Percentiles rank a stretch among this genome's conserved stretches.
Conservation (phyloP, 2,329 filamentous ascomycete species). For the Dothidotthia symphoricarpi region DNA sequence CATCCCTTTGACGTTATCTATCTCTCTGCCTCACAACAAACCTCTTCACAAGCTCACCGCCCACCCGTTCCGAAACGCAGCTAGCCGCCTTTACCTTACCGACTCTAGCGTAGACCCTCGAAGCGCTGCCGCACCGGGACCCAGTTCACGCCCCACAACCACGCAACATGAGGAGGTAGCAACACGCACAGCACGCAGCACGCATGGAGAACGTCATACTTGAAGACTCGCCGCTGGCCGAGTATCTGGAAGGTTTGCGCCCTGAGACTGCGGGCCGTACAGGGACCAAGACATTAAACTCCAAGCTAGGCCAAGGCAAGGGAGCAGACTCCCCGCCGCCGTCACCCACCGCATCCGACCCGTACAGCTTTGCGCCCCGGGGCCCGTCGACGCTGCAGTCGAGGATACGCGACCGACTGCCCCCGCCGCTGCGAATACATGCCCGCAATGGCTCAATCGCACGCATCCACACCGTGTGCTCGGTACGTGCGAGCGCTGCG, state of each 20-base stretch:
- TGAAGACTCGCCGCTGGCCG: conserved; percentile 82
- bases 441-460: conserved; percentile 40
- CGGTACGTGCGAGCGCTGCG: conserved; percentile 24
- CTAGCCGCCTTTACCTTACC: too few species aligned
- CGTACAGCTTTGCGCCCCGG: conserved; percentile 50
- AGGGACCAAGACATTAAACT: too few species aligned
- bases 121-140: conserved; percentile 11
- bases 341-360: conserved; percentile 14
- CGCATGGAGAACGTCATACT: conserved; percentile 83
- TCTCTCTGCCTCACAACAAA: neutral
- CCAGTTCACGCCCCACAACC: conserved; percentile 8
- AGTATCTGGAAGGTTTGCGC: conserved; percentile 78
- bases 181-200: conserved; percentile 1
- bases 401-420: conserved; percentile 51
- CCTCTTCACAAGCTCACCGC: conserved; percentile 2
- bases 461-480: conserved; percentile 40
- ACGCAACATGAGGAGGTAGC: conserved; percentile 31
- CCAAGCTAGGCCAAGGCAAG: conserved; percentile 34
- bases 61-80: neutral
- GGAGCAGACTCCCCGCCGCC: conserved; percentile 25
- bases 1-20: conserved; percentile 9
- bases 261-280: too few species aligned
- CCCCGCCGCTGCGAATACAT: conserved; percentile 46
- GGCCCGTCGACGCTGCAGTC: conserved; percentile 51
- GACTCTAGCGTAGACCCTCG: conserved; percentile 15